Conservation (phyloP, 2,329 filamentous ascomycete species). For the Parastagonospora nodorum region DNA sequence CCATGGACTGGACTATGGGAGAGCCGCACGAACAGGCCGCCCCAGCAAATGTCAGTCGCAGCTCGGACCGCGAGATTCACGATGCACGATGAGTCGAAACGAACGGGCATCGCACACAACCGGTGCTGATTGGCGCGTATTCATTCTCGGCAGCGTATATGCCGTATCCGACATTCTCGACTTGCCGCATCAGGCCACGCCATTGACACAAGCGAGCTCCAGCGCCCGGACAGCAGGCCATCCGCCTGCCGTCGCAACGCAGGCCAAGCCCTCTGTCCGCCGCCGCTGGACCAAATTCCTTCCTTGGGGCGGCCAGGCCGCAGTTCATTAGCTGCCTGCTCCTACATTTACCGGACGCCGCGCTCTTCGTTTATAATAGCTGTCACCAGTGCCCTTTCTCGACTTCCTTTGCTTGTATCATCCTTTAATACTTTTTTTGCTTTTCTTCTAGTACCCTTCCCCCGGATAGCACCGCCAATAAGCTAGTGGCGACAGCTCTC, state of each 20-base stretch:
- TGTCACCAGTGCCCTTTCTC: slow-evolving; percentile 1
- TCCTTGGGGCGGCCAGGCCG: slow-evolving; percentile 17
- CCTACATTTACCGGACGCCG: slow-evolving; percentile 21
- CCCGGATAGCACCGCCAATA: slow-evolving; percentile 1
- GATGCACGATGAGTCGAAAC: slow-evolving; percentile 1
- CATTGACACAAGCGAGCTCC: slow-evolving; percentile 14
- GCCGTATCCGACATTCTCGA: slow-evolving; percentile 13
- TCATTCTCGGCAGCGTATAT: slow-evolving; percentile 18
- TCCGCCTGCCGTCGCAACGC: slow-evolving; percentile 27
- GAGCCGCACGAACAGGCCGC: not conserved
- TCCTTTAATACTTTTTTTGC: slow-evolving; percentile 19
- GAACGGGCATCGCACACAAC: slow-evolving; percentile 8
- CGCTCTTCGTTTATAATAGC: slow-evolving; percentile 10
- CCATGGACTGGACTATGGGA: not conserved
- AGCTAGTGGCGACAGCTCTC: slow-evolving; percentile 11
- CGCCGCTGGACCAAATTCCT: slow-evolving; percentile 19
- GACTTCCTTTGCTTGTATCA: slow-evolving; percentile 11
- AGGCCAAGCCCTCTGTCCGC: slow-evolving; percentile 24
- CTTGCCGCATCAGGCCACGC: slow-evolving; percentile 4
- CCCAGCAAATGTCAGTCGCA: not conserved
- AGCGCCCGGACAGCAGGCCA: slow-evolving; percentile 21
- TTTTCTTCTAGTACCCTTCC: not conserved
- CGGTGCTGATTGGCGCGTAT: slow-evolving; percentile 8
- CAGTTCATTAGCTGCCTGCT: slow-evolving; percentile 20
- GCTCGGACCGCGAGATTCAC: not conserved